Base-by-base conservation (phyloP, 495 filamentous ascomycete species). In the Annulohypoxylon bovei region DNA sequence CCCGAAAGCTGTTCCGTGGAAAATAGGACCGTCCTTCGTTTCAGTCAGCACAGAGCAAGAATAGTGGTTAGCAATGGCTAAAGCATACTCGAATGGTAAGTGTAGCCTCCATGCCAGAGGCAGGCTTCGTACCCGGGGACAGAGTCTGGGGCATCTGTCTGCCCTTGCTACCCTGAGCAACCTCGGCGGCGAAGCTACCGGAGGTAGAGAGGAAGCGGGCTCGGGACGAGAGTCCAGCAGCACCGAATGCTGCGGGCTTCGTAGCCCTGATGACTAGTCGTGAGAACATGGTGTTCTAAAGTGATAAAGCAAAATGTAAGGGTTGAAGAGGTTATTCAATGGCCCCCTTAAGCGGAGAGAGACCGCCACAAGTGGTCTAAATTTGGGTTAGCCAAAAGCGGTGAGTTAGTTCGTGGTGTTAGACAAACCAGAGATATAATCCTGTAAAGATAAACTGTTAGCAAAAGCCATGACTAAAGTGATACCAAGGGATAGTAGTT, bases 311-410 rank as follows among this genome's bases (percentile, higher is more conserved):
- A 57, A 53, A 67, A 65, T 52, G 68, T 56, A 47, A 57, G 56
- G 40, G 62, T 35, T 72, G 27, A 68, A 67, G 68, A 68, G 62
- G 69, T 71, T 75, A 75, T 71, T 75, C 75, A 77, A 73, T 68
- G 63, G 61, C 63, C 72, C 44, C 76, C 72, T 79, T 79, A 82
- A 76, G 76, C 75, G 73, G 77, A 79, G 77, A 84, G 80, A 80
- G 95, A 90, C 88, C 97, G 97, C 95, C 95, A 99, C 85, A 99
- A 89, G 86, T 99, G 95, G 88, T 97, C 94, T 94, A 77, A 40
- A 69, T 37, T 55, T 72, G 50, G 69, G 71, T 74, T 39, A 39
- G 75, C 81, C 61, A 73, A 64, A 64, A 73, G 82, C 79, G 80
- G 83, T 85, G 81, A 81, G 80, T 79, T 69, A 80, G 74, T 65